phyloP scores from a whole-genome alignment of 116 monocot species.

The Iris pallida region DNA sequence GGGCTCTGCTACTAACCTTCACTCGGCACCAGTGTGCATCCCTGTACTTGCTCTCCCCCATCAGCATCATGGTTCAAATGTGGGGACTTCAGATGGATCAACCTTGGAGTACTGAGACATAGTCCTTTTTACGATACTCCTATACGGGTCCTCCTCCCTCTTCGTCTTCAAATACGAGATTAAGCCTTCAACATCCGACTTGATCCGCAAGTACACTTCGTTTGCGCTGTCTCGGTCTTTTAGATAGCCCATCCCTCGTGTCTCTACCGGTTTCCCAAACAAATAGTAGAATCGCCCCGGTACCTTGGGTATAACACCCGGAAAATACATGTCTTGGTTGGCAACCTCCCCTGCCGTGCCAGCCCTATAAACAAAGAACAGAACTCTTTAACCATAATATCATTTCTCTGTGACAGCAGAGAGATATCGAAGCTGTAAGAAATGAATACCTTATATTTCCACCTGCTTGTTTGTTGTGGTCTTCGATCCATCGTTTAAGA shows the following conservation, averaged over 20 bases:
- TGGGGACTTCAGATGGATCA: slow-evolving; percentile 25
- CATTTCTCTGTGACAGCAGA: no score
- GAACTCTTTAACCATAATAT: neutral
- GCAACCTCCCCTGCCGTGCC: slow-evolving; percentile 38
- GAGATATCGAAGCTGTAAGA: no score
- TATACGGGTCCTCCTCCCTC: slow-evolving; percentile 70
- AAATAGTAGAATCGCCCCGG: slow-evolving; percentile 84
- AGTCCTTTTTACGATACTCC: slow-evolving; percentile 45
- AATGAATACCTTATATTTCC: slow-evolving; percentile 5
- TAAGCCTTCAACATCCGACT: slow-evolving; percentile 52
- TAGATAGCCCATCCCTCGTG: slow-evolving; percentile 26
- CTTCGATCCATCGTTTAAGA: slow-evolving; percentile 21
- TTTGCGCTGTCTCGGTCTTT: slow-evolving; percentile 38
- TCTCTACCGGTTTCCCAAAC: slow-evolving; percentile 76
- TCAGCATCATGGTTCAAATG: slow-evolving; percentile 59
- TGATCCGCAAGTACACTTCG: slow-evolving; percentile 47
- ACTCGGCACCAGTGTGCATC: no score
- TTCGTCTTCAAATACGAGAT: slow-evolving; percentile 64
- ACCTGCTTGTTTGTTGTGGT: slow-evolving; percentile 12
- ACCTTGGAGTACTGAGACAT: slow-evolving; percentile 46
- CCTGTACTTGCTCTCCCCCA: no score
- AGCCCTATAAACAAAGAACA: slow-evolving; percentile 26
- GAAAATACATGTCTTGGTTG: slow-evolving; percentile 48
- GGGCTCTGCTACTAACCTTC: no score
- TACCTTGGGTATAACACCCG: slow-evolving; percentile 55